These are phyloP conservation scores for Malania oleifera DNA, from an alignment of 164 flowering plant species.

Conservation along the genomic window DNA sequence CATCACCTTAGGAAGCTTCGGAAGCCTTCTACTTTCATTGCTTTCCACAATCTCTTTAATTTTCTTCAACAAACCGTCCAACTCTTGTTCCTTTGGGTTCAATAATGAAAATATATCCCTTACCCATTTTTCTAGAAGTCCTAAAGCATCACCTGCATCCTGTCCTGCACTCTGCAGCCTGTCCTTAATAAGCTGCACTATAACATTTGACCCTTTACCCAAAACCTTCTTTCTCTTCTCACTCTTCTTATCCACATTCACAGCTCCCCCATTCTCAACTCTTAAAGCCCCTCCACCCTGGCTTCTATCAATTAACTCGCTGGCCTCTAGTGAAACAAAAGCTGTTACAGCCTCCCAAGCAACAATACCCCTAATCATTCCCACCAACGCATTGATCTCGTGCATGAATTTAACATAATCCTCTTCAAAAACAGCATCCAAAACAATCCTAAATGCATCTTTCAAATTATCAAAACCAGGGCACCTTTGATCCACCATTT, in stretches of 20 bases:
- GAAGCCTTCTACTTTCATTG: conserved; percentile 80
- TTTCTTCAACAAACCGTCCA: conserved; percentile 40
- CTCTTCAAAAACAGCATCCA: conserved; percentile 24
- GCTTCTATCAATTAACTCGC: conserved; percentile 25
- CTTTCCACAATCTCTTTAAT: conserved; percentile 77
- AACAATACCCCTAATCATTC: conserved; percentile 43
- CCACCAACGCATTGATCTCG: conserved; percentile 33
- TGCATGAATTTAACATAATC: conserved; percentile 34
- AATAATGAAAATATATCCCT: conserved; percentile 38
- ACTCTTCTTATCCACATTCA: conserved; percentile 35
- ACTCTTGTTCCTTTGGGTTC: conserved; percentile 45
- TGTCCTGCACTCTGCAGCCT: conserved; percentile 26
- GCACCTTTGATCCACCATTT: conserved; percentile 29
- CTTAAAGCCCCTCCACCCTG: conserved; percentile 11
- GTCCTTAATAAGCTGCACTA: conserved; percentile 54
- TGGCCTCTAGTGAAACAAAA: conserved; percentile 42
- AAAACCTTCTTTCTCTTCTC: conserved; percentile 65
- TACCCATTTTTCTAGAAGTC: conserved; percentile 29
- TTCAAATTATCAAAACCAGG: conserved; percentile 27
- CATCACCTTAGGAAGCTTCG: conserved; percentile 80
- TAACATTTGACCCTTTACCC: conserved; percentile 73
- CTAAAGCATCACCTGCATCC: conserved; percentile 14
- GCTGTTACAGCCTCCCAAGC: conserved; percentile 70
- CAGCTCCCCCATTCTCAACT: conserved; percentile 26
- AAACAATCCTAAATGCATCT: conserved; percentile 13